Evolutionary conservation across 495 filamentous ascomycete species (phyloP).

Genomic region (Penicillium dipodomyicola): DNA sequence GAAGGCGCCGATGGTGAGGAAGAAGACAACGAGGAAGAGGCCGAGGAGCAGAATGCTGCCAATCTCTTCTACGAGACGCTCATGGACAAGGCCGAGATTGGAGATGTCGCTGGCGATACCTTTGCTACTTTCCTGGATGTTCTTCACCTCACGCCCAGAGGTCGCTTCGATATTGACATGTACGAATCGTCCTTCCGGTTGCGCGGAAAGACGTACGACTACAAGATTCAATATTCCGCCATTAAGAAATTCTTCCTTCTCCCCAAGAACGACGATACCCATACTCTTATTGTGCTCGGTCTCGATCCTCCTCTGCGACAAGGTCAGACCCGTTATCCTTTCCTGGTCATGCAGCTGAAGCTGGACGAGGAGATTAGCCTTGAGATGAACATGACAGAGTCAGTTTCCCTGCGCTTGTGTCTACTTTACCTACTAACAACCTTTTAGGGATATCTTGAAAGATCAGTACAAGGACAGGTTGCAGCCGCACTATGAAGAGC

Average conservation of each 20-base stretch:
- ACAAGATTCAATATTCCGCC: constrained; percentile 96
- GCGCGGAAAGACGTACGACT: constrained; percentile 98
- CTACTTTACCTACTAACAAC: constrained; percentile 7
- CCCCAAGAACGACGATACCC: constrained; percentile 94
- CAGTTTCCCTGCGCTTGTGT: constrained; percentile 34
- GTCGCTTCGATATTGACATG: constrained; percentile 99
- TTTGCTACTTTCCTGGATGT: constrained; percentile 97
- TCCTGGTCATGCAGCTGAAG: constrained; percentile 99
- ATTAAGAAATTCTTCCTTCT: constrained; percentile 99
- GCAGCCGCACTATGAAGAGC: constrained; percentile 82
- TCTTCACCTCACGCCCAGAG: constrained; percentile 96
- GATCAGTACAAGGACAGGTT: constrained; percentile 89
- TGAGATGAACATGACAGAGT: constrained; percentile 96
- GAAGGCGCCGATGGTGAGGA: constrained; percentile 69
- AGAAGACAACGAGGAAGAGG: constrained; percentile 69
- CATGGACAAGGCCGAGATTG: constrained; percentile 99
- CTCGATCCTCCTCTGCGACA: constrained; percentile 95
- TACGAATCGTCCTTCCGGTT: constrained; percentile 97
- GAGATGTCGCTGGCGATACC: constrained; percentile 94
- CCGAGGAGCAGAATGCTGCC: constrained; percentile 87
- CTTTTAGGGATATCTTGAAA: constrained; percentile 58
- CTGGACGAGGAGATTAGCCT: constrained; percentile 95
- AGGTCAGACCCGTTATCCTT: constrained; percentile 97
- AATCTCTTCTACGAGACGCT: constrained; percentile 95
- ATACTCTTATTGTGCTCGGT: constrained; percentile 91